Evolutionary conservation across 2,329 filamentous ascomycete genomes (phyloP), one percentile per base, ranked within the genome.

Genomic region (Monilinia fructicola): DNA sequence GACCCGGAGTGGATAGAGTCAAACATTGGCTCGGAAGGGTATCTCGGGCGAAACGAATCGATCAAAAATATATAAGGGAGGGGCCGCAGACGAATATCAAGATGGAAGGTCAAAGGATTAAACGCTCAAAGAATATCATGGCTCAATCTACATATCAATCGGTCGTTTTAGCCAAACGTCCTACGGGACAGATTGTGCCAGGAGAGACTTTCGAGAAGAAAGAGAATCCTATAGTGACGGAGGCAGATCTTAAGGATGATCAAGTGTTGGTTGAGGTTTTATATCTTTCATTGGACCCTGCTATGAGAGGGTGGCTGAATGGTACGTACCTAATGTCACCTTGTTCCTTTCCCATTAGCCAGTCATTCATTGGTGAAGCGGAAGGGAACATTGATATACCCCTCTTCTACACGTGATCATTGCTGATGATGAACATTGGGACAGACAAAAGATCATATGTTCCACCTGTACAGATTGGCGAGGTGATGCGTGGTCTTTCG

Each of bases 271-370:
- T 86, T 54, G 83, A 86, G 76, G 76, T 77, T 0, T 77, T 89
- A 68, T 91, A 91, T 74, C 81, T 91, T 54, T 88, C 86, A 12
- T 81, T 92, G 50, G 90, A 92, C 77, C 89, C 90, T 1, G 88
- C 89, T n/a, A 91, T 91, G 89, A 84, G 90, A 72, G 86, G 86
- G 67, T 91, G 88, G 88, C 78, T 92, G 26, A 89, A 85, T 69
- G 82, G 83, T 84, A 71, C 42, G 78, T 74, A 38, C n/a, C 10
- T 5, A 21, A 14, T 21, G 21, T 38, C 9, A 10, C 26, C 2
- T 10, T 44, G 44, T 67, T 46, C 72, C 40, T 31, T 31, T 38
- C 48, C 12, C 60, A 26, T 65, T 62, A 44, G 63, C 52, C 35
- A 26, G 14, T 40, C n/a, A 52, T 50, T 40, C n/a, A 52, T 50